Base-by-base conservation (phyloP, 805 yeast genomes). In the Metschnikowia arizonensis region DNA sequence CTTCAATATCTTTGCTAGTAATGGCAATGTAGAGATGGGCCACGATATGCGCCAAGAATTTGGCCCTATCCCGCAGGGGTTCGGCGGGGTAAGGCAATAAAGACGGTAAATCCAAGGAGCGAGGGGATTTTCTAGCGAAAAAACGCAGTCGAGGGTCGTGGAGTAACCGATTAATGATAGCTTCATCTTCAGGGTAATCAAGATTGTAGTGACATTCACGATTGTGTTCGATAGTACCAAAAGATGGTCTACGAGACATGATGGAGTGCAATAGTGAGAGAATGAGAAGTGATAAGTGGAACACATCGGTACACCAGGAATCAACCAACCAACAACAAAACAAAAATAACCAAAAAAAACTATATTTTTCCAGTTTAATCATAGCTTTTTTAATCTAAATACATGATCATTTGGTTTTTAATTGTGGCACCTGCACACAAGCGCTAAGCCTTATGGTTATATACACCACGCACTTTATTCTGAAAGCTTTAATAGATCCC, bases 21-120 rank as follows among this genome's bases (percentile, higher is more conserved):
- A 87, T 76, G 8, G 97, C 88, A 45, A 87, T 79, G 61, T 86
- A 86, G 15, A 93, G 63, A 62, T 87, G 88, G 2, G 84, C 76
- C 26, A 90, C 74, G n/a, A 91, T 85, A 57, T 85, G 93, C 35
- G 86, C 75, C 32, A 91, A 68, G 55, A 88, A 89, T 44, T 73
- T 76, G 14, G 87, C 84, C 47, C 82, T 85, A 46, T 85, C 95
- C 28, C 66, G 66, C 12, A 80, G 81, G 1, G 79, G 55, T 61
- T 88, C 97, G 0, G 83, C 77, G 34, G 72, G 66, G 62, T 90
- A 93, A 0, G 98, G 98, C 23, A 91, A 69, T 40, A 77, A 57
- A 14, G 59, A 63, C 1, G 74, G 73, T 28, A 70, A 55, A 50
- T 69, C 60, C 19, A 72, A 51, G 4, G 78, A 69, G 44, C 80